These are phyloP conservation scores for Albatrellus sp. DNA, from an alignment of 1,284 basidiomycete species.

Conservation along the genomic window DNA sequence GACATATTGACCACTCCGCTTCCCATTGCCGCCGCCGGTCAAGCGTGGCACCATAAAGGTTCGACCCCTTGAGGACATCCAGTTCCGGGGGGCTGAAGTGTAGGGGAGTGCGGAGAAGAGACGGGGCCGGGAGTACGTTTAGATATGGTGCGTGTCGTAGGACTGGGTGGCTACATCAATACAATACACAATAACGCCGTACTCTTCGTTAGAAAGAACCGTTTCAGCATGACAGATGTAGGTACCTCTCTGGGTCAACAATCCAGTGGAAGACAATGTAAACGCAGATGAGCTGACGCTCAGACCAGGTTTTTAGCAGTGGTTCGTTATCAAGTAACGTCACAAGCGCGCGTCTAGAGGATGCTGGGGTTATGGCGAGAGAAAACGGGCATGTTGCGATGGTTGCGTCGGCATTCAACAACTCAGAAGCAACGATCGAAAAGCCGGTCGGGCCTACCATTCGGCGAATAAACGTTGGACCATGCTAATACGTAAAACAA, in stretches of 20 bases:
- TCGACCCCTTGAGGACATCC: conserved; percentile 59
- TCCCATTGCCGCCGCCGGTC: conserved; percentile 51
- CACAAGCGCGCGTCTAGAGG: conserved; percentile 31
- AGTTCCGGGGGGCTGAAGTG: conserved; percentile 58
- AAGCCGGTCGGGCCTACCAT: conserved; percentile 27
- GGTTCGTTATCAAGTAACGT: conserved; percentile 22
- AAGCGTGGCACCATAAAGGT: conserved; percentile 60
- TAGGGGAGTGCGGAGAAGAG: conserved; percentile 60
- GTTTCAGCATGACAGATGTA: too few relatives aligned
- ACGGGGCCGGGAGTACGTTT: conserved; percentile 44
- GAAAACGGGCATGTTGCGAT: conserved; percentile 69
- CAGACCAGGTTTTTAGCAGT: conserved; percentile 35
- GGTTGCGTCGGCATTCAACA: conserved; percentile 36
- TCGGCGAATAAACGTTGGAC: too few relatives aligned
- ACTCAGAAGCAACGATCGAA: conserved; percentile 37
- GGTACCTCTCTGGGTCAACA: conserved; percentile 18
- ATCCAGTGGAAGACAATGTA: conserved; percentile 69
- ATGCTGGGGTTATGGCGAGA: conserved; percentile 53
- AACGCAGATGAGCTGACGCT: conserved; percentile 58
- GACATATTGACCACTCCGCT: conserved; percentile 46
- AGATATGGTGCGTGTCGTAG: conserved; percentile 56
- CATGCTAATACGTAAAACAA: too few relatives aligned
- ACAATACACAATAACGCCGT: conserved; percentile 7
- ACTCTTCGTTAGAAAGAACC: too few relatives aligned
- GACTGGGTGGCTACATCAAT: conserved; percentile 9